Percentiles rank a stretch among this genome's conserved stretches.
phyloP scores from a whole-genome alignment of 2,329 filamentous ascomycete genomes.

The Colletotrichum sojae region DNA sequence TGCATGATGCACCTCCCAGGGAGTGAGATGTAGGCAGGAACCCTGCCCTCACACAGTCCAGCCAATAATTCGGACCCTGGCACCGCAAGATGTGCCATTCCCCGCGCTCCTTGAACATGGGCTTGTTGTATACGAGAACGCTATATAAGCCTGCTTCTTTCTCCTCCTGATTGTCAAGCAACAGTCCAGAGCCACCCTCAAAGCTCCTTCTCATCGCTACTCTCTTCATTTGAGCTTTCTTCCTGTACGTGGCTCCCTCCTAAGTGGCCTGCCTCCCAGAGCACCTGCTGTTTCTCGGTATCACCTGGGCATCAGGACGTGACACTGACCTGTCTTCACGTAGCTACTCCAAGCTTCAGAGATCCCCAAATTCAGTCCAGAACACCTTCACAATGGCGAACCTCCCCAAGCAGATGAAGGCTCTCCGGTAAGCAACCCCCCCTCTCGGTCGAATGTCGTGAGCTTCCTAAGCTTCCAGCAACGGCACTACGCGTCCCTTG shows the following conservation, averaged over 20 bases:
- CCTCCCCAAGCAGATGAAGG: constrained; percentile 72
- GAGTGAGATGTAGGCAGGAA: constrained; percentile 30
- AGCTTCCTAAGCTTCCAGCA: background rate
- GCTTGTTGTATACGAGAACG: background rate
- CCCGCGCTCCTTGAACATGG: constrained; percentile 25
- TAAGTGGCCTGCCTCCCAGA: background rate
- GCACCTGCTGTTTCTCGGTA: background rate
- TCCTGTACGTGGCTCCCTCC: background rate
- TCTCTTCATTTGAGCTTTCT: constrained; percentile 5
- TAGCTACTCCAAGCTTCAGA: constrained; percentile 4
- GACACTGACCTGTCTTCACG: constrained; percentile 2
- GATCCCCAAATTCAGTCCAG: background rate
- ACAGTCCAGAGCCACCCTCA: background rate
- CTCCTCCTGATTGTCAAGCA: background rate
- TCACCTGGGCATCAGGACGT: constrained; percentile 6
- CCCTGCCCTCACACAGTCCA: constrained; percentile 38
- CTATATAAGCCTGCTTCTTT: constrained; percentile 26
- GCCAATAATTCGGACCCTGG: constrained; percentile 29
- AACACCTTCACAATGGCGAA: constrained; percentile 50
- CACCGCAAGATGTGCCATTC: constrained; percentile 26
- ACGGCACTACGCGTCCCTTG: background rate
- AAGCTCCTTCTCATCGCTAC: constrained; percentile 12
- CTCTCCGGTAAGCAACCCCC: constrained; percentile 65
- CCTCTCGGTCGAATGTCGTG: constrained; percentile 1
- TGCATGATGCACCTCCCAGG: constrained; percentile 17